Base-by-base conservation (phyloP, 805 yeast genomes). In the Wickerhamiella sorbophila region DNA sequence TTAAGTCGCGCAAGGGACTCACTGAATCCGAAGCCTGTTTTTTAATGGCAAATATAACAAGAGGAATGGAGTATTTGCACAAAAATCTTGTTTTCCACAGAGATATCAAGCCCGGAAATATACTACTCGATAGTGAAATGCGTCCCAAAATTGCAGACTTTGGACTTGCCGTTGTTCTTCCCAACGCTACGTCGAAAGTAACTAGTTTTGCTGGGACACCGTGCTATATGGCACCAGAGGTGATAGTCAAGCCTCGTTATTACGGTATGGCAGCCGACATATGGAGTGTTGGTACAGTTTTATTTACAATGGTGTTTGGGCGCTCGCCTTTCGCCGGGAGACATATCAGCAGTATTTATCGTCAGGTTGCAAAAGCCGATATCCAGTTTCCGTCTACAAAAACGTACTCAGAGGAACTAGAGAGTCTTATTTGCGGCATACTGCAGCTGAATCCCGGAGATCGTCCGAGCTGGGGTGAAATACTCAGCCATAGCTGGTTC, bases 261-360 rank as follows among this genome's bases (percentile, higher is more conserved):
- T 97, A 91, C 59, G 77, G 94, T 41, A 85, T 77, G 55, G 96
- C 87, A 62, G 96, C 87, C 35, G 98, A 88, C 60, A 74, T 86
- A 43, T 88, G 98, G 98, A 88, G 97, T n/a, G 76, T 87, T 51
- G 98, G 98, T 45, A 83, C 88, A 43, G 87, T 88, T 84, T 69
- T 87, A 68, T 91, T 79, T 57, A 94, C 96, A 5, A 69, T 88
- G 59, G 65, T 91, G 40, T 68, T 80, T 44, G 97, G 97, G 18
- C 83, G 82, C 58, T 95, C 97, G 15, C 96, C 97, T 1, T 88
- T 91, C 64, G 97, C 91, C 63, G 82, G 94, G 17, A 82, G 82
- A 55, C 94, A 82, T 58, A 94, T 88, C 32, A 77, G 82, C 50
- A 74, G 79, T 41, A 87, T 91, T 47, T 88, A 88, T 62, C 88